Evolutionary conservation across 257 asterid species (phyloP).

Genomic region (Solanum bukasovii): DNA sequence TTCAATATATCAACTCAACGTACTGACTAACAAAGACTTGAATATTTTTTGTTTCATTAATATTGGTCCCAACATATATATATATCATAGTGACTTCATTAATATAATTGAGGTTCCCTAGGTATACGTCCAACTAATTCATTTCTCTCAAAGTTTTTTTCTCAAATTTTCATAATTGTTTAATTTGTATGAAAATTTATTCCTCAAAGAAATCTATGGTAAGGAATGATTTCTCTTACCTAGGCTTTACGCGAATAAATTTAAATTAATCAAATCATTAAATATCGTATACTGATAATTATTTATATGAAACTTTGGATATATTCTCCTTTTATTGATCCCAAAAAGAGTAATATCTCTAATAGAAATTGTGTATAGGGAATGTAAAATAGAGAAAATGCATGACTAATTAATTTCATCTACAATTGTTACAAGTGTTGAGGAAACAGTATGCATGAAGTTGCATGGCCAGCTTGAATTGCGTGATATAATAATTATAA

Average conservation of each 20-base stretch:
- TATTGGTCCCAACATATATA: neutral
- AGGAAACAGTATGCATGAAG: conserved; percentile 2
- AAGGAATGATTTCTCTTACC: neutral
- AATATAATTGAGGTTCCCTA: conserved; percentile 2
- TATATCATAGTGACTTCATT: neutral
- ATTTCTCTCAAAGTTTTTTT: neutral
- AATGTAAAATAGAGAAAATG: neutral
- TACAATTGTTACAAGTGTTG: neutral
- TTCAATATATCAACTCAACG: neutral
- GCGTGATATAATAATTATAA: neutral
- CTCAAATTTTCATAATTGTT: too few species aligned
- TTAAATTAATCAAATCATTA: neutral
- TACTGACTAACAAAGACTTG: neutral
- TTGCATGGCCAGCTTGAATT: conserved; percentile 18
- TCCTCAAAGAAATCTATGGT: too few species aligned
- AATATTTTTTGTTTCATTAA: neutral
- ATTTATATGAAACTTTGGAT: neutral
- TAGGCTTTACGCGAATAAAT: neutral
- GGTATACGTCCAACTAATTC: neutral
- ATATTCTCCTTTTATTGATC: neutral
- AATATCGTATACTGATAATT: neutral
- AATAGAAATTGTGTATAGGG: neutral
- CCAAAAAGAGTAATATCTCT: neutral
- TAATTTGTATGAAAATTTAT: neutral
- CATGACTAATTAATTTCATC: neutral